Evolutionary conservation across 2,329 filamentous ascomycete genomes (phyloP).

Genomic region (Aspergillus felis): DNA sequence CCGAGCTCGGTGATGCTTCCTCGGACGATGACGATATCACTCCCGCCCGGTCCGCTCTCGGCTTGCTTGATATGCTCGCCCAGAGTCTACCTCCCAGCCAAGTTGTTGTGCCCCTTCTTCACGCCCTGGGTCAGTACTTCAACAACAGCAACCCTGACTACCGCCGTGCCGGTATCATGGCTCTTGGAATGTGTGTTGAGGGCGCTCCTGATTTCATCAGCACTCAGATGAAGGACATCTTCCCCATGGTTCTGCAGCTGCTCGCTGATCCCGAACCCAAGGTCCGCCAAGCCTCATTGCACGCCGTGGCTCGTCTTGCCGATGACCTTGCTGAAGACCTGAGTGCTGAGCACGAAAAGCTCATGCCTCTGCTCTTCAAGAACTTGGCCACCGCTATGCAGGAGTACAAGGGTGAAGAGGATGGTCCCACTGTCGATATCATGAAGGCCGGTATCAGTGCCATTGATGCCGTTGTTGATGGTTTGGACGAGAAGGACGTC

Average conservation of each 20-base stretch:
- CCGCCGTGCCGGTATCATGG: conserved; percentile 85
- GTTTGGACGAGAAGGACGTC: conserved; percentile 70
- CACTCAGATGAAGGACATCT: conserved; percentile 80
- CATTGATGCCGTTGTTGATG: conserved; percentile 85
- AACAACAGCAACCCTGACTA: conserved; percentile 69
- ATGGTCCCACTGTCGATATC: conserved; percentile 76
- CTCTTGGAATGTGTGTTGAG: conserved; percentile 90
- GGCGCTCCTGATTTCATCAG: conserved; percentile 96
- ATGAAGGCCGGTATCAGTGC: conserved; percentile 87
- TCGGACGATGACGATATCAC: conserved; percentile 81
- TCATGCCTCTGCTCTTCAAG: conserved; percentile 80
- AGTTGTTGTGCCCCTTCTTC: conserved; percentile 86
- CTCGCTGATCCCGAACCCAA: conserved; percentile 77
- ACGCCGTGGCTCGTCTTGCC: conserved; percentile 82
- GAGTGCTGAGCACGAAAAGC: conserved; percentile 73
- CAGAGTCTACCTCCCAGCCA: conserved; percentile 87
- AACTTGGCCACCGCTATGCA: conserved; percentile 80
- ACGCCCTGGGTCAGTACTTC: conserved; percentile 79
- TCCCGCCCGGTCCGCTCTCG: conserved; percentile 78
- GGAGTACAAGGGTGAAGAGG: conserved; percentile 59
- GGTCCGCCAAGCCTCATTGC: conserved; percentile 82
- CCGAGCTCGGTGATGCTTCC: conserved; percentile 68
- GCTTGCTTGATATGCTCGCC: conserved; percentile 83
- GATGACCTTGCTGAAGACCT: conserved; percentile 93
- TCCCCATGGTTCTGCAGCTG: conserved; percentile 78